These are phyloP conservation scores for Cladophialophora yegresii DNA, from an alignment of 2,329 filamentous ascomycete species.

Conservation along the genomic window DNA sequence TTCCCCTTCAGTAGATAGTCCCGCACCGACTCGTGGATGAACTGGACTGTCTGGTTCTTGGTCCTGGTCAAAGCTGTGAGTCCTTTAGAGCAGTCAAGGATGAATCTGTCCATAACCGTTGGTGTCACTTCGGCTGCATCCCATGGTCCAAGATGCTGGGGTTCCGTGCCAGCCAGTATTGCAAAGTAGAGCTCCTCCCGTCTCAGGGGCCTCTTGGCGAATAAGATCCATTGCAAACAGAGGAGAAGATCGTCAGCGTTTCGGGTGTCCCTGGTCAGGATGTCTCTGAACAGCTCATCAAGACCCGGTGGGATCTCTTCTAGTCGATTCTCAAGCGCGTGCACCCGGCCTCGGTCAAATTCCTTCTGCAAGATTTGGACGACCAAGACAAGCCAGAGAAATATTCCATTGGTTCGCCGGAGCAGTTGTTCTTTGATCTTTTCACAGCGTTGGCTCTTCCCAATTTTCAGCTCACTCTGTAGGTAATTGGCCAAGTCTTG, in stretches of 20 bases:
- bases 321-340: conserved; percentile 41
- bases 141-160: conserved; percentile 28
- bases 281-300: conserved; percentile 54
- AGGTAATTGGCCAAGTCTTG: conserved; percentile 44
- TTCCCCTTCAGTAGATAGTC: conserved; percentile 47
- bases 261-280: conserved; percentile 52
- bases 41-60: conserved; percentile 48
- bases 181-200: conserved; percentile 49
- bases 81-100: conserved; percentile 54
- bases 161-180: conserved; percentile 40
- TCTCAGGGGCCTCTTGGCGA: conserved; percentile 43
- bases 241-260: conserved; percentile 49
- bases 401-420: conserved; percentile 42
- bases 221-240: conserved; percentile 27
- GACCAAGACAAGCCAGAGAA: conserved; percentile 50
- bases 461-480: conserved; percentile 38
- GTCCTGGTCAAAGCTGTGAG: conserved; percentile 41
- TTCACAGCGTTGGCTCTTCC: conserved; percentile 31
- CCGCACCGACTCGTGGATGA: conserved; percentile 46
- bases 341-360: conserved; percentile 38
- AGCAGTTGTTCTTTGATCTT: conserved; percentile 41
- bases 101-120: conserved; percentile 40
- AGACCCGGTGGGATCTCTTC: conserved; percentile 48
- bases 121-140: conserved; percentile 32
- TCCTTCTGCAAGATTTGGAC: conserved; percentile 48